Conservation (phyloP, 768 basidiomycete species). For the Lepiota venenata region DNA sequence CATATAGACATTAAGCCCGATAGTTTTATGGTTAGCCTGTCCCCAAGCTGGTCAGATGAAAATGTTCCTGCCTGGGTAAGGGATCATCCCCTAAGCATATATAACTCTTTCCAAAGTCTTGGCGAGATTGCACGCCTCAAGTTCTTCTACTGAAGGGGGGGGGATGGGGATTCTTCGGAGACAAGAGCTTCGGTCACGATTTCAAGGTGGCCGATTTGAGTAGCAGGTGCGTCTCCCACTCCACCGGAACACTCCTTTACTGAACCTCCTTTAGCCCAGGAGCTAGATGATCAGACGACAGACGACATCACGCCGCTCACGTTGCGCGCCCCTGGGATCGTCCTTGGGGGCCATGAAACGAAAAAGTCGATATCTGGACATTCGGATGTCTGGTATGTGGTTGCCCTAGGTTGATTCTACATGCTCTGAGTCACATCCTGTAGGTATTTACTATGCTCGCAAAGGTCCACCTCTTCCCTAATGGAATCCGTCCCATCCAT, state of each 20-base stretch:
- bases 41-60: background rate
- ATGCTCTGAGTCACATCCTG: background rate
- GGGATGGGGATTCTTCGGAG: no score
- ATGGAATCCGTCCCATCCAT: no score
- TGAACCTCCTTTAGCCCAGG: slow-evolving; percentile 5
- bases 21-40: slow-evolving; percentile 16
- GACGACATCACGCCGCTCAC: slow-evolving; percentile 15
- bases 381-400: slow-evolving; percentile 21
- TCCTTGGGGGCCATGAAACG: slow-evolving; percentile 21
- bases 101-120: no score
- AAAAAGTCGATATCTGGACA: slow-evolving; percentile 25
- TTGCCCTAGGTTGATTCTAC: background rate
- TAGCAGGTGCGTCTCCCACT: slow-evolving; percentile 12
- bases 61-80: slow-evolving; percentile 6
- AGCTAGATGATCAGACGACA: slow-evolving; percentile 13
- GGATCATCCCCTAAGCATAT: no score
- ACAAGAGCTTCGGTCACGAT: no score
- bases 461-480: background rate
- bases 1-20: slow-evolving; percentile 22
- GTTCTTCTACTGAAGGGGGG: no score
- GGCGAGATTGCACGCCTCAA: slow-evolving; percentile 15
- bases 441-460: background rate
- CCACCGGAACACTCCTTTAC: background rate
- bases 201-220: slow-evolving; percentile 18
- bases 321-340: slow-evolving; percentile 20